Evolutionary conservation across 495 filamentous ascomycete species (phyloP).

Genomic region (Astrothelium subdiscretum): DNA sequence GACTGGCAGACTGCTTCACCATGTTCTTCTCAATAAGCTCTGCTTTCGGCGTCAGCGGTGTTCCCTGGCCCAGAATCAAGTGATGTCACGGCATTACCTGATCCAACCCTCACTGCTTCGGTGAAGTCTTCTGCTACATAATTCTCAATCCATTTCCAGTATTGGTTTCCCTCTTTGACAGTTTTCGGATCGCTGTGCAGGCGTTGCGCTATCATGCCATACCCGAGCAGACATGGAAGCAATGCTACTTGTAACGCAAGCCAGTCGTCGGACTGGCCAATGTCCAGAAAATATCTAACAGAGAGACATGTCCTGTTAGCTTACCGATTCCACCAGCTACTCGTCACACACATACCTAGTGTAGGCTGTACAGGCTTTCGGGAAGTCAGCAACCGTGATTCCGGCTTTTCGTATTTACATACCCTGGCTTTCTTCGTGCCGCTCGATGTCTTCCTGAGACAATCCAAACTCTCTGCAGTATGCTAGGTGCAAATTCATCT

Average conservation of each 20-base stretch:
- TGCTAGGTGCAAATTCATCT: constrained; percentile 67
- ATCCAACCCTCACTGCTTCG: constrained; percentile 54
- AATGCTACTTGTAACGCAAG: constrained; percentile 71
- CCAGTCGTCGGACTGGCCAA: constrained; percentile 78
- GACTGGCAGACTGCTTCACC: constrained; percentile 51
- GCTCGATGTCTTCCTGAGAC: constrained; percentile 61
- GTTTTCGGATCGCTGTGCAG: constrained; percentile 41
- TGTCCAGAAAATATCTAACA: constrained; percentile 72
- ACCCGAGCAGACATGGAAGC: constrained; percentile 78
- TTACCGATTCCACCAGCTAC: constrained; percentile 16
- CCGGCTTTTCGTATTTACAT: constrained; percentile 11
- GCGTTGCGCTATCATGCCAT: constrained; percentile 60
- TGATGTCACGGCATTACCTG: constrained; percentile 37
- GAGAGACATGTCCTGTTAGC: constrained; percentile 23
- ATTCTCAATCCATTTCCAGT: constrained; percentile 82
- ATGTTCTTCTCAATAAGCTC: constrained; percentile 63
- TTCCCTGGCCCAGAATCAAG: constrained; percentile 2
- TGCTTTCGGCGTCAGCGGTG: constrained; percentile 28
- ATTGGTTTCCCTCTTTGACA: constrained; percentile 56
- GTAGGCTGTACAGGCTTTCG: constrained; percentile 57
- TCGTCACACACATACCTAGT: constrained; percentile 32
- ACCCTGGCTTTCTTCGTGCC: constrained; percentile 63
- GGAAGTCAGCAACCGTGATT: background rate
- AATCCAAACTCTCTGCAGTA: constrained; percentile 76
- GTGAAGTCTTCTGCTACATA: constrained; percentile 71